These are phyloP conservation scores for Iberis pinnata DNA, from an alignment of 345 rosid species.

Conservation along the genomic window DNA sequence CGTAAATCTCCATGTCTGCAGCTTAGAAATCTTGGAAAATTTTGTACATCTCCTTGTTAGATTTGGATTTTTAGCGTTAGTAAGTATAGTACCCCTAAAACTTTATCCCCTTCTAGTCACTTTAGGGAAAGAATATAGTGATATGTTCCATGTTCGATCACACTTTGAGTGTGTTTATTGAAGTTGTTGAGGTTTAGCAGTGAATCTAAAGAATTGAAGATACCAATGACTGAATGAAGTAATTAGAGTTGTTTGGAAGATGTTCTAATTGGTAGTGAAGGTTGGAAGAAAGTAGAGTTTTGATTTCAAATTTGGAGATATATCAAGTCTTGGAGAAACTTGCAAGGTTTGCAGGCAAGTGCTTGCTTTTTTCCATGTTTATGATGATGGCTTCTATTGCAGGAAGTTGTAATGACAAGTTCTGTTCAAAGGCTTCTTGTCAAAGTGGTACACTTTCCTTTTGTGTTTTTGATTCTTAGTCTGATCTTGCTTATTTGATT, in stretches of 20 bases:
- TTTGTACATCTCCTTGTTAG: too few species aligned
- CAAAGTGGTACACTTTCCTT: slow-evolving; percentile 9
- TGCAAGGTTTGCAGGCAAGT: slow-evolving; percentile 93
- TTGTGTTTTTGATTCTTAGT: background rate
- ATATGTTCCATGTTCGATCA: slow-evolving; percentile 37
- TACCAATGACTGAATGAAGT: slow-evolving; percentile 70
- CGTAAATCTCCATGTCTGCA: too few species aligned
- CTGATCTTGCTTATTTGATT: slow-evolving; percentile 6
- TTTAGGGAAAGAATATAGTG: slow-evolving; percentile 16
- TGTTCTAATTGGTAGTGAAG: slow-evolving; percentile 95
- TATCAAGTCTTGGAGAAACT: slow-evolving; percentile 93
- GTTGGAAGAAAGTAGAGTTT: slow-evolving; percentile 84
- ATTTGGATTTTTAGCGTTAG: too few species aligned
- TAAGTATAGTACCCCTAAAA: too few species aligned
- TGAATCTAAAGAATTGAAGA: slow-evolving; percentile 92
- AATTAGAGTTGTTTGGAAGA: slow-evolving; percentile 88
- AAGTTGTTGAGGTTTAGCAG: slow-evolving; percentile 90
- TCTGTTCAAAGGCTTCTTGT: slow-evolving; percentile 6
- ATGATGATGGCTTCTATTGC: slow-evolving; percentile 47
- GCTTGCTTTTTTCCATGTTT: slow-evolving; percentile 74
- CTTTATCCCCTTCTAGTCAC: background rate
- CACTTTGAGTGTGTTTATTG: slow-evolving; percentile 58
- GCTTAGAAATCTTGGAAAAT: too few species aligned
- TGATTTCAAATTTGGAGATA: slow-evolving; percentile 90
- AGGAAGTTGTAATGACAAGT: too few species aligned